Percentiles rank a stretch among this genome's conserved stretches.
These are phyloP conservation scores for Sherardia arvensis DNA, from an alignment of 257 asterid genomes.

Conservation along the genomic window DNA sequence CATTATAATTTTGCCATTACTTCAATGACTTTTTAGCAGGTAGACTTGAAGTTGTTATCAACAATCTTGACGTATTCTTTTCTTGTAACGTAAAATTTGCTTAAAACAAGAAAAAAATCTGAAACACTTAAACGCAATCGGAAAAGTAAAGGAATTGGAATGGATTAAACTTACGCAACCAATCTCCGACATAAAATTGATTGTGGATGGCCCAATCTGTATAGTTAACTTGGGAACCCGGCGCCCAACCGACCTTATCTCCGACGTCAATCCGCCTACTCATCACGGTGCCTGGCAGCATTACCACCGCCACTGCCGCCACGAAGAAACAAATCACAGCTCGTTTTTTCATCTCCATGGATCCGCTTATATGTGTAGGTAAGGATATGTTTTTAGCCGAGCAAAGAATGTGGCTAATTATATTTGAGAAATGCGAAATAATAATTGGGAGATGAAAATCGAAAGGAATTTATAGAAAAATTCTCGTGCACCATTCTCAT, in stretches of 20 bases:
- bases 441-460: background rate
- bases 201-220: slow-evolving; percentile 45
- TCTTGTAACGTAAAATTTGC: no score
- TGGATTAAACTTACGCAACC: slow-evolving; percentile 36
- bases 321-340: slow-evolving; percentile 12
- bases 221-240: slow-evolving; percentile 28
- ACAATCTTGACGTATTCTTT: no score
- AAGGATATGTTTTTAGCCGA: no score
- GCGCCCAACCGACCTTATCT: slow-evolving; percentile 35
- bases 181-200: slow-evolving; percentile 45
- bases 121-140: no score
- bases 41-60: no score
- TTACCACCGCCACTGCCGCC: slow-evolving; percentile 8
- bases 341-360: background rate
- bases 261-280: slow-evolving; percentile 32
- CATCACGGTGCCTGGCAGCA: slow-evolving; percentile 18
- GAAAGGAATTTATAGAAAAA: background rate
- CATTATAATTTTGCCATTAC: no score
- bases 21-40: background rate
- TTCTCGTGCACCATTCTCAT: no score
- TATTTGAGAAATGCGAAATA: background rate
- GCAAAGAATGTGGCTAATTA: no score
- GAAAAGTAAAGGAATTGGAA: no score
- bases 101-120: no score
- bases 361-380: no score